Conservation (phyloP, 2,329 filamentous ascomycete genomes). For the Fonsecaea erecta region DNA sequence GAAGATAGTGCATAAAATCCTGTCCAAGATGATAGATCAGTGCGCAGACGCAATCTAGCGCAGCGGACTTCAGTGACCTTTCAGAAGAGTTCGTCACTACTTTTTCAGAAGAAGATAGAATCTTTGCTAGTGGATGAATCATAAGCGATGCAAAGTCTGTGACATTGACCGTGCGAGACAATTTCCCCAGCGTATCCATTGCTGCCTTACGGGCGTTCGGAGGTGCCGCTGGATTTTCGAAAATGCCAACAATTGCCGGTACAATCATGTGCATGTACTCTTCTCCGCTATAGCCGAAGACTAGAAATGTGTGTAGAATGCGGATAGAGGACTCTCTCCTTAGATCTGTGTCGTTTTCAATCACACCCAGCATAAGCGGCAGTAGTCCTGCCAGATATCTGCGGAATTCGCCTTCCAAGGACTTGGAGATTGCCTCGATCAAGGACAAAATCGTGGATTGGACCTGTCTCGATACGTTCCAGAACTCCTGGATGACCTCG, state of each 20-base stretch:
- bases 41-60: conserved; percentile 91
- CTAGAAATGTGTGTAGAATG: conserved; percentile 90
- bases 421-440: conserved; percentile 90
- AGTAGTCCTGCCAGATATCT: conserved; percentile 88
- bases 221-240: conserved; percentile 85
- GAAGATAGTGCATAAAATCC: conserved; percentile 92
- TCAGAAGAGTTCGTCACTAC: conserved; percentile 69
- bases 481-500: conserved; percentile 84
- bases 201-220: conserved; percentile 79
- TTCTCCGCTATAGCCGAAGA: conserved; percentile 93
- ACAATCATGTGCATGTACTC: conserved; percentile 99
- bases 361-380: conserved; percentile 89
- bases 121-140: conserved; percentile 86
- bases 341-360: conserved; percentile 80
- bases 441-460: conserved; percentile 91
- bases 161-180: conserved; percentile 94
- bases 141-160: conserved; percentile 97
- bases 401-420: conserved; percentile 96
- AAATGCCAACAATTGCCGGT: conserved; percentile 89
- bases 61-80: conserved; percentile 73
- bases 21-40: conserved; percentile 94
- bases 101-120: conserved; percentile 48
- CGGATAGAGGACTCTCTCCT: conserved; percentile 83
- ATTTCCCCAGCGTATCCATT: conserved; percentile 91
- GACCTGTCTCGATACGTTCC: conserved; percentile 77